These are phyloP conservation scores for Penicillium sp. DNA, from an alignment of 2,329 filamentous ascomycete genomes.

Conservation along the genomic window DNA sequence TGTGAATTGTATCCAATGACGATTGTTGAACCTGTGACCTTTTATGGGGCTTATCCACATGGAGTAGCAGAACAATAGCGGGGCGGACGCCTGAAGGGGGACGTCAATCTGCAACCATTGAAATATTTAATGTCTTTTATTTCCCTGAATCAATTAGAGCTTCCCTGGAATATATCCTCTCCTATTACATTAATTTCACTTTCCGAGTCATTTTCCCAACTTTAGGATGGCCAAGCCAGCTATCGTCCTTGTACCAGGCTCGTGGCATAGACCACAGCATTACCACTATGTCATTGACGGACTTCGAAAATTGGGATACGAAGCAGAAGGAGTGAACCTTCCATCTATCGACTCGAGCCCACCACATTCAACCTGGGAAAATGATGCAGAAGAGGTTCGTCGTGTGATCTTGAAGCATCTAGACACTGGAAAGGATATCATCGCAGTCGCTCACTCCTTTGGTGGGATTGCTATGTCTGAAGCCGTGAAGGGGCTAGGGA, in stretches of 20 bases:
- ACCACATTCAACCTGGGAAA: slow-evolving; percentile 28
- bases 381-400: slow-evolving; percentile 32
- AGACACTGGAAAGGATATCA: slow-evolving; percentile 33
- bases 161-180: too few species aligned
- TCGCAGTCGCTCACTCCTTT: slow-evolving; percentile 38
- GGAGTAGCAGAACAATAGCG: neutral
- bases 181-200: too few species aligned
- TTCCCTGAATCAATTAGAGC: neutral
- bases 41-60: neutral
- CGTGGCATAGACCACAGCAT: slow-evolving; percentile 33
- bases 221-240: slow-evolving; percentile 27
- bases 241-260: slow-evolving; percentile 35
- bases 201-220: too few species aligned
- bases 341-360: slow-evolving; percentile 32
- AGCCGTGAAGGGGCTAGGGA: slow-evolving; percentile 34
- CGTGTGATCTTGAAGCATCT: slow-evolving; percentile 24
- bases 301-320: slow-evolving; percentile 23
- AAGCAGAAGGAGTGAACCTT: slow-evolving; percentile 26
- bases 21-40: neutral
- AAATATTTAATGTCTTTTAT: neutral
- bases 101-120: neutral
- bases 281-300: slow-evolving; percentile 27
- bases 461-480: slow-evolving; percentile 37
- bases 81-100: neutral
- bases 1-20: neutral